phyloP scores from a whole-genome alignment of 306 rosid species.

The Sicyos edulis region DNA sequence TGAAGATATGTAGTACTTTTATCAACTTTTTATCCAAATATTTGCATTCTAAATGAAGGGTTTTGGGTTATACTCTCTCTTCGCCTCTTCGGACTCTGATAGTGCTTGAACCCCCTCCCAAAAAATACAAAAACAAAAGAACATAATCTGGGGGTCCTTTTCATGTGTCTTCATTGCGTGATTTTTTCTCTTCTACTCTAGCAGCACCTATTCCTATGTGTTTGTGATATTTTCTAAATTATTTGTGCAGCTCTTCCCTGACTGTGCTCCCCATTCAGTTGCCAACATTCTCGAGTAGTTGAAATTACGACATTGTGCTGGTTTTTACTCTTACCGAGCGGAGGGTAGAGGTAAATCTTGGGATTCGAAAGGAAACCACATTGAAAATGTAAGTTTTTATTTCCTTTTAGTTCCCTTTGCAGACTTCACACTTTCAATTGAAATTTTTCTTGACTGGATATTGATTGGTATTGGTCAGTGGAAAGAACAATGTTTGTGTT shows the following conservation, averaged over 20 bases:
- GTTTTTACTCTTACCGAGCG: conserved; percentile 87
- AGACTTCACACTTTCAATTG: neutral
- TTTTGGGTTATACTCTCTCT: neutral
- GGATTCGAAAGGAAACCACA: conserved; percentile 87
- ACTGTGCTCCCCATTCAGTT: conserved; percentile 84
- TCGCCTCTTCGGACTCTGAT: neutral
- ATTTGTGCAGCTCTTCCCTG: conserved; percentile 80
- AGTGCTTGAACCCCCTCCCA: neutral
- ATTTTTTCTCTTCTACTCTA: neutral
- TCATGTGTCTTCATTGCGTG: neutral
- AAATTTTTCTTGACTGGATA: neutral
- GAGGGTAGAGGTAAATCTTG: conserved; percentile 71
- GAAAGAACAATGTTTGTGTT: neutral
- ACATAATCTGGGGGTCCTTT: too few relatives aligned
- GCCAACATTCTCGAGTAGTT: conserved; percentile 66
- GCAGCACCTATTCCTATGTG: neutral
- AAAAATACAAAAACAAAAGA: too few relatives aligned
- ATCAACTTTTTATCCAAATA: neutral
- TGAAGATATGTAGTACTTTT: neutral
- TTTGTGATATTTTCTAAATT: conserved; percentile 16
- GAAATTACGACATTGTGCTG: conserved; percentile 76
- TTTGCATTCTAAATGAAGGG: neutral
- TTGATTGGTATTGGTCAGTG: neutral
- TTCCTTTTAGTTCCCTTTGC: neutral
- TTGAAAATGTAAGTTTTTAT: conserved; percentile 52